phyloP scores from a whole-genome alignment of 768 basidiomycete genomes.

The Rickenella mellea region DNA sequence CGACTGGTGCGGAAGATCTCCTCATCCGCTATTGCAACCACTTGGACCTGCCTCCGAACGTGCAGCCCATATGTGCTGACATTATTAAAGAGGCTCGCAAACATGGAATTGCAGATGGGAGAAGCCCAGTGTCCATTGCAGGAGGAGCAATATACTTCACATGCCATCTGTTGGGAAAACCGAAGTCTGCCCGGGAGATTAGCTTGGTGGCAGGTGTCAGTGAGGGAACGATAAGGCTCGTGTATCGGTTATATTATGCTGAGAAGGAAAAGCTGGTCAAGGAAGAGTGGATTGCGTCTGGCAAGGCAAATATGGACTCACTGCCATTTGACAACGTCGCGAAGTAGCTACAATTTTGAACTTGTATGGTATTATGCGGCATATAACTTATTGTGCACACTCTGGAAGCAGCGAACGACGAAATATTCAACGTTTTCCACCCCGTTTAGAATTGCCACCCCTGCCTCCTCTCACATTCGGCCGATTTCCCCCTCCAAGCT shows the following conservation, averaged over 20 bases:
- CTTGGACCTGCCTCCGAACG: constrained; percentile 71
- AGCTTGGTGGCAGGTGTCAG: constrained; percentile 87
- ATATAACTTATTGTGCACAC: too few species aligned
- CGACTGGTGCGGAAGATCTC: constrained; percentile 74
- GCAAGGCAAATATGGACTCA: constrained; percentile 46
- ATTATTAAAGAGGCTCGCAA: constrained; percentile 75
- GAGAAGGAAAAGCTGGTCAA: constrained; percentile 75
- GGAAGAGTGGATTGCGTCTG: constrained; percentile 77
- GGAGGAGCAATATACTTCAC: constrained; percentile 94
- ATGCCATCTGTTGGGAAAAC: constrained; percentile 66
- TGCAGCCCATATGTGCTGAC: constrained; percentile 77
- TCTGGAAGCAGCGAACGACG: too few species aligned
- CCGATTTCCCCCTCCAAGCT: constrained; percentile 16
- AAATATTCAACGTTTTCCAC: neutral
- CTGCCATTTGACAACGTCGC: constrained; percentile 21
- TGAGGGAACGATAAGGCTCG: constrained; percentile 90
- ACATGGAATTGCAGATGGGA: constrained; percentile 84
- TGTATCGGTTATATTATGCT: constrained; percentile 69
- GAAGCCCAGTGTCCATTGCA: constrained; percentile 97
- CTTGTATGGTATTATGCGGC: too few species aligned
- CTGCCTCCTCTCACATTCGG: constrained; percentile 17
- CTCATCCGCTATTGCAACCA: constrained; percentile 93
- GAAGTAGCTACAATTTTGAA: neutral
- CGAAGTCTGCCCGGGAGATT: constrained; percentile 77
- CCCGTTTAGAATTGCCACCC: neutral